Base-by-base conservation (phyloP, 441 rosid genomes). In the Geranium incanum region DNA sequence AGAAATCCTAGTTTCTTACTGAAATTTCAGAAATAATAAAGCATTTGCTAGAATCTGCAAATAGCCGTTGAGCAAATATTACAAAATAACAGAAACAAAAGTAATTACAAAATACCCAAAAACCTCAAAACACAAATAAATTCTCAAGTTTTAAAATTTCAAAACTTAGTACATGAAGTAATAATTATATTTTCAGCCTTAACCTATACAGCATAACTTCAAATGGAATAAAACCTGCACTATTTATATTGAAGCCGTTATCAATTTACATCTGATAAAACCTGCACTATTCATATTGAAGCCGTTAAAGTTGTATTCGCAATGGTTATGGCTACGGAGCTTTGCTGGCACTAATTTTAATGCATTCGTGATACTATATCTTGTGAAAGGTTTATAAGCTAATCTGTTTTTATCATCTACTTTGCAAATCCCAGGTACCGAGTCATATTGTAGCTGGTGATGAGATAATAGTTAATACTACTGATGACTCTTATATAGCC, bases 361-460 rank as follows among this genome's bases (percentile, higher is more conserved):
- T 59, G 33, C 38, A 23, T 33, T 5, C 1, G 15, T 28, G 67
- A 33, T 28, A 36, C 11, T 4, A 23, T 12, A 68, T 68, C 57
- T 28, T 68, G 41, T 8, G 12, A 41, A 6, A 60, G 13, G 21
- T 3, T 52, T 72, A 18, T 43, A 39, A 70, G n/a, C 37, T 70
- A 41, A 33, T 69, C 13, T 15, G 1, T 7, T 5, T 68, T n/a
- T 55, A 37, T 39, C 28, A n/a, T 7, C 8, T 48, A 1, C 59
- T 7, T 19, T 50, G 19, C 52, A 50, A 68, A 67, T 71, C 64
- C 63, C 38, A 93, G 98, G 93, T 91, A 71, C 96, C 96, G 7
- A 57, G 93, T 45, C 92, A 87, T 84, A 84, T 94, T 48, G 90
- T 86, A 69, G 76, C 69, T 57, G 98, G 95, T 11, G 97, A 94